Percentiles rank a stretch among this genome's conserved stretches.
These are phyloP conservation scores for Nakazawaea wyomingensis DNA, from an alignment of 805 yeast genomes.

Conservation along the genomic window DNA sequence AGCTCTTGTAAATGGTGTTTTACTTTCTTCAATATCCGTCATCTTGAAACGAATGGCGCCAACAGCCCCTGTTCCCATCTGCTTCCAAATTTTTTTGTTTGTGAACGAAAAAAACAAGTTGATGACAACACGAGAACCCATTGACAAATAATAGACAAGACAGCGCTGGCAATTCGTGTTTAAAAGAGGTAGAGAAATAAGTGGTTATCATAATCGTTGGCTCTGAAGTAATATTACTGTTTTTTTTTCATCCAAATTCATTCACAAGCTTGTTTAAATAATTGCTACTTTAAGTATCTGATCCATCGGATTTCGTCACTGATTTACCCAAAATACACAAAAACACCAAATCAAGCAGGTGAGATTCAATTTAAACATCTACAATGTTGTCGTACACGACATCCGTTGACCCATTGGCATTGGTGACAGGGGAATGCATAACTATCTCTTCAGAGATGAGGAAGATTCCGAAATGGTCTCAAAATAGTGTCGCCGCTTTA, in stretches of 20 bases:
- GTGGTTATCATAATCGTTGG: not conserved
- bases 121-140: not conserved
- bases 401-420: constrained; percentile 65
- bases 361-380: not conserved
- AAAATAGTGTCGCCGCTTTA: constrained; percentile 75
- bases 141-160: not conserved
- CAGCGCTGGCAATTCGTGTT: not conserved
- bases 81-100: not conserved
- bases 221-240: not conserved
- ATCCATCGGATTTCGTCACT: not conserved
- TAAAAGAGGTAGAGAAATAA: not conserved
- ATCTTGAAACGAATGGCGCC: no score
- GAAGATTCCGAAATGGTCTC: constrained; percentile 70
- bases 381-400: not conserved
- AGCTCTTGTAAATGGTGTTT: no score
- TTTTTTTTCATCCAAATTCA: not conserved
- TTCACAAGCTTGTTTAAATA: not conserved
- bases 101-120: constrained; percentile 1
- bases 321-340: not conserved
- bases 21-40: no score
- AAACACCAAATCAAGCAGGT: no score
- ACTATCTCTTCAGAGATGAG: constrained; percentile 85
- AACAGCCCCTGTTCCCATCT: not conserved
- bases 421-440: constrained; percentile 85
- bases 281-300: not conserved